Conservation (phyloP, 83 land plant species). For the Isoetes engelmannii region DNA sequence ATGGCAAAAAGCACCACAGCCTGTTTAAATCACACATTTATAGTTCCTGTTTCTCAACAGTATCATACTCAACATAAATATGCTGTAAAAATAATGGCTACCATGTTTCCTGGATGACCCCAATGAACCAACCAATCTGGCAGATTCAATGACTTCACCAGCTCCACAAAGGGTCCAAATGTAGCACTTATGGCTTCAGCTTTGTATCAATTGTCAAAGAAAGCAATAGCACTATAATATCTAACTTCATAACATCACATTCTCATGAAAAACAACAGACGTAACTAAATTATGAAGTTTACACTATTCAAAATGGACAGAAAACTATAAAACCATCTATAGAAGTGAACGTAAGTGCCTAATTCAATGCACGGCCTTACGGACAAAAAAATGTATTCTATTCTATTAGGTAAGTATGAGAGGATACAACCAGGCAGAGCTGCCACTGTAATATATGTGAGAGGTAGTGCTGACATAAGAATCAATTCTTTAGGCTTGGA, state of each 20-base stretch:
- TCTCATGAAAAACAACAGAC: no score
- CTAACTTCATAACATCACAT: background rate
- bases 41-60: no score
- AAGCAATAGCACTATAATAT: background rate
- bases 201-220: no score
- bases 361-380: no score
- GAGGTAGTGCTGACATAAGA: constrained; percentile 43
- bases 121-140: constrained; percentile 90
- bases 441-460: constrained; percentile 42
- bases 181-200: constrained; percentile 43
- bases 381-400: no score
- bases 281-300: no score
- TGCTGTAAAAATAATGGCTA: no score
- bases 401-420: background rate
- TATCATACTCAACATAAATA: no score
- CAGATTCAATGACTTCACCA: constrained; percentile 55
- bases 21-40: no score
- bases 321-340: background rate
- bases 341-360: no score
- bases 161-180: constrained; percentile 60
- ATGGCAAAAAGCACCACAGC: constrained; percentile 87
- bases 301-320: background rate
- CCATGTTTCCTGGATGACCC: constrained; percentile 95
- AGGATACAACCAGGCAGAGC: constrained; percentile 66
- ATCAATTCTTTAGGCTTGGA: no score